Evolutionary conservation across 805 yeast species (phyloP), one percentile per base, ranked within the genome.

Genomic region (Myxozyma vanderwaltii): DNA sequence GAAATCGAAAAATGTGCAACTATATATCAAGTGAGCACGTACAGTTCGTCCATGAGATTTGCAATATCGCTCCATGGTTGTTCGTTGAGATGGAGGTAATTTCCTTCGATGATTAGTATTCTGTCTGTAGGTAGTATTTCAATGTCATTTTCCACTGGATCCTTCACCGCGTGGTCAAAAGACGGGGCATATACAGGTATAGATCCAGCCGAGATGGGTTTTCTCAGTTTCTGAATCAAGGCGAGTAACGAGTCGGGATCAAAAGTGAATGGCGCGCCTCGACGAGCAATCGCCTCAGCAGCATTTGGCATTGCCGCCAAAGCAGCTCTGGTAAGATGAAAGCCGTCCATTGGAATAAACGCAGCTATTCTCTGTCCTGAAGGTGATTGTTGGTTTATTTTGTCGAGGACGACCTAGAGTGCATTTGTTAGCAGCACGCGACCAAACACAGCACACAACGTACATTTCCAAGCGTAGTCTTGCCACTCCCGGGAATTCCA

Each of bases 251-350:
- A 78, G 12, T 73, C 69, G 4, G 87, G 81, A 69, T 91, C 91
- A 74, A 91, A 92, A 0, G 97, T 91, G 66, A 79, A 82, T 1
- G 96, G 95, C 0, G 96, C 86, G 0, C 97, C 97, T 50, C 97
- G 79, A 61, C 89, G 77, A 27, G 74, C 71, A 31, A 83, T 73
- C 0, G 96, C 92, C 35, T 73, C 75, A 10, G 70, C 76, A 0
- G 89, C 79, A 64, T 89, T 82, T 8, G 76, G 73, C 68, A 88
- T 79, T 41, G 72, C 63, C n/a, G 72, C 73, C 10, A 87, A 72
- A 10, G 77, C 75, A 0, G 67, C 60, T 33, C 86, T 70, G 0
- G 88, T 81, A n/a, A 82, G 72, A 68, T 87, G 94, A 67, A 83
- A 87, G 3, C 94, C 92, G 71, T 87, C 92, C 91, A 86, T 86